Base-by-base conservation (phyloP, 768 basidiomycete genomes). In the Rhizopogon rudus region DNA sequence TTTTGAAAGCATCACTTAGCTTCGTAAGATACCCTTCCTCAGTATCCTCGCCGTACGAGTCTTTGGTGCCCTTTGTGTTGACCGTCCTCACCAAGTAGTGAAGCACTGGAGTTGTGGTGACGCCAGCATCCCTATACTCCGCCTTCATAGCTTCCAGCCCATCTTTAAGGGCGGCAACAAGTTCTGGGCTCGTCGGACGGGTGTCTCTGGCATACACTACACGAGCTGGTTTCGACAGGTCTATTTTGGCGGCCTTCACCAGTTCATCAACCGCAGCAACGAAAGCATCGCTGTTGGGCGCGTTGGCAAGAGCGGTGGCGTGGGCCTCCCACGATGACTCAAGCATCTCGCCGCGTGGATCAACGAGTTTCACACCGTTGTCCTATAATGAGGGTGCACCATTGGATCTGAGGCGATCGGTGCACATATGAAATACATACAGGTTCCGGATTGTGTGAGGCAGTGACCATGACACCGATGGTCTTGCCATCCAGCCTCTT, bases 381-480 rank as follows among this genome's bases (percentile, higher is more conserved):
- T 99, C 97, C 93, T 97, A 65, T 7, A 54, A 22, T 58, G 57
- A 46, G 40, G 52, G 17, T 40, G 33, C 56, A 20, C 35, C 42
- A 53, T 56, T 46, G 40, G 10, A 28, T 41, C 40, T 14, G 17
- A 40, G 54, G 12, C 29, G 40, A 28, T 25, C 33, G 31, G 52
- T 49, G 48, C 41, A 52, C 3, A 29, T 2, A 50, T 46, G 57
- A 39, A 43, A 50, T n/a, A 65, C 81, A 60, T 64, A 94, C 95
- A 66, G 83, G 80, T 67, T 95, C 95, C n/a, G 97, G 96, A 69
- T 99, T 99, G 72, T 99, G 97, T n/a, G 93, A 96, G 2, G 97
- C 97, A 39, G 97, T 99, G 67, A 99, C 87, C 97, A 99, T 98
- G 20, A 98, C 91, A 14, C 97, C 97, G 63, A 99, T 89, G 25